Percentiles rank a stretch among this genome's conserved stretches.
phyloP scores from a whole-genome alignment of 768 basidiomycete species.

The Russula sp. region DNA sequence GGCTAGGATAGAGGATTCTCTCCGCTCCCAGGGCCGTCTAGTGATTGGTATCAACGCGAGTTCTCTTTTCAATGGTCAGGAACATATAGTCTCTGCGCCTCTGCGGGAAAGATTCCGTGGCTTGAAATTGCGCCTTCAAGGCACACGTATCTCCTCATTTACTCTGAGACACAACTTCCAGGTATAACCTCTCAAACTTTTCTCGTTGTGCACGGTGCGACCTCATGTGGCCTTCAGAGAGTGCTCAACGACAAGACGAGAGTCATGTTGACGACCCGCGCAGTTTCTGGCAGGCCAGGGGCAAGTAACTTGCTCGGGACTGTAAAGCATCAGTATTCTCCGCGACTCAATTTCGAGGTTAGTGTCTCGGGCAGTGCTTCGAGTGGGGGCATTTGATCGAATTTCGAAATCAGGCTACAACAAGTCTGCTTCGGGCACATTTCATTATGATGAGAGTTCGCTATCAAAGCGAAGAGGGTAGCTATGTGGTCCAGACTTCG shows the following conservation, averaged over 20 bases:
- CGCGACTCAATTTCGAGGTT: conserved; percentile 42
- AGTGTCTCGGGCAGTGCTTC: background rate
- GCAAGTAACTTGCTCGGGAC: conserved; percentile 47
- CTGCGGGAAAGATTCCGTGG: conserved; percentile 23
- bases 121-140: conserved; percentile 25
- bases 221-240: conserved; percentile 34
- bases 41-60: conserved; percentile 43
- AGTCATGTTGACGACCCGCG: conserved; percentile 34
- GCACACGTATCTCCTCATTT: conserved; percentile 31
- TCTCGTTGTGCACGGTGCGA: background rate
- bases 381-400: background rate
- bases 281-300: conserved; percentile 20
- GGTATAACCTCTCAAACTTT: conserved; percentile 26
- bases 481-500: conserved; percentile 11
- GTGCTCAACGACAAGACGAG: conserved; percentile 40
- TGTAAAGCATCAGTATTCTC: conserved; percentile 69
- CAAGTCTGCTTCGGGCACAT: conserved; percentile 20
- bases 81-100: background rate
- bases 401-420: conserved; percentile 21
- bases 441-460: conserved; percentile 9
- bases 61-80: conserved; percentile 37
- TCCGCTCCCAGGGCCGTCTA: conserved; percentile 41
- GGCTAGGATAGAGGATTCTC: conserved; percentile 32
- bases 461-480: conserved; percentile 13
- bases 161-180: conserved; percentile 38